Evolutionary conservation across 2,329 filamentous ascomycete species (phyloP).

Genomic region (Talaromyces sp.): DNA sequence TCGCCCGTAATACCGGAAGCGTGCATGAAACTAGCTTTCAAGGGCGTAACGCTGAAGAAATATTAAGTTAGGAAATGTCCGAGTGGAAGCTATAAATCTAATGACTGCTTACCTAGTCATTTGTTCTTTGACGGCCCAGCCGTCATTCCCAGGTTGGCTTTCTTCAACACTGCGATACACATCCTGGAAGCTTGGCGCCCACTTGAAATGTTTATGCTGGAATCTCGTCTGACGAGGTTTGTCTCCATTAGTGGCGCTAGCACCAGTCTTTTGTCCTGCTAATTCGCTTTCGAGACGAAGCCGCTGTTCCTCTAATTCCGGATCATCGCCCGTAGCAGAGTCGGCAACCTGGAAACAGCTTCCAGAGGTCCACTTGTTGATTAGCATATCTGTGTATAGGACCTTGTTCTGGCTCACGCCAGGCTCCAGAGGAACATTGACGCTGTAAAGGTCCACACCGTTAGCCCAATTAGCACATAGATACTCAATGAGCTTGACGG

Average conservation of each 20-base stretch:
- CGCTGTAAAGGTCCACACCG: conserved; percentile 80
- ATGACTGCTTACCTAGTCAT: conserved; percentile 68
- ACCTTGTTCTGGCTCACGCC: conserved; percentile 72
- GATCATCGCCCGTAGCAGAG: conserved; percentile 60
- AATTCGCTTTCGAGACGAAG: conserved; percentile 68
- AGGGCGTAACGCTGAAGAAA: conserved; percentile 72
- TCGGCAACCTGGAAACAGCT: conserved; percentile 84
- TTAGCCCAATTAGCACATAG: conserved; percentile 73
- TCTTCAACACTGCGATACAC: conserved; percentile 86
- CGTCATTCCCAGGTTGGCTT: conserved; percentile 80
- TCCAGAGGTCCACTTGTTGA: conserved; percentile 85
- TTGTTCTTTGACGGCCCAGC: conserved; percentile 87
- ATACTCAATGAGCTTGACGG: conserved; percentile 76
- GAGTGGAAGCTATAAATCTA: not conserved
- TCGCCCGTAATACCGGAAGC: conserved; percentile 67
- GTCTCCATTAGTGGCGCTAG: conserved; percentile 25
- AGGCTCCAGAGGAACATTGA: conserved; percentile 86
- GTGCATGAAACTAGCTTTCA: conserved; percentile 93
- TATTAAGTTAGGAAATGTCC: not conserved
- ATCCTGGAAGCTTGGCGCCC: conserved; percentile 84
- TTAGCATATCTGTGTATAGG: conserved; percentile 81
- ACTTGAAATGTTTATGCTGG: conserved; percentile 88
- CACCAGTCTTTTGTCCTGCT: conserved; percentile 29
- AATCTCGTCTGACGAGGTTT: conserved; percentile 50
- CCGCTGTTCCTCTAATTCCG: conserved; percentile 70